phyloP scores from a whole-genome alignment of 805 yeast genomes.

The Candida parachauliodes region DNA sequence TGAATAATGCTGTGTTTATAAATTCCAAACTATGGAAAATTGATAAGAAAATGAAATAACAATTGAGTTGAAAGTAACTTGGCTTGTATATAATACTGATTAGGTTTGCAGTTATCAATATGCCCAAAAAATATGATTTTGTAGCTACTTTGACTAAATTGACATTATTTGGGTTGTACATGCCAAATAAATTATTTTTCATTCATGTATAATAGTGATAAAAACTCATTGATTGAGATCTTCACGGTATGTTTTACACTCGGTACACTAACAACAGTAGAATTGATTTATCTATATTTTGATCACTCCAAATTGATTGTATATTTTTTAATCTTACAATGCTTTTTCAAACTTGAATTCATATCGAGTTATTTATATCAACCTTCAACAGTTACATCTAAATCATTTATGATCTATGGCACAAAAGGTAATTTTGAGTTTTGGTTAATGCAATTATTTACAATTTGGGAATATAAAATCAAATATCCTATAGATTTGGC shows the following conservation, averaged over 20 bases:
- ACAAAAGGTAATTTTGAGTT: conserved; percentile 31
- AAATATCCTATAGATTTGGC: background rate
- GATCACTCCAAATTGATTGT: conserved; percentile 6
- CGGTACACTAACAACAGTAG: conserved; percentile 12
- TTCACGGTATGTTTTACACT: conserved; percentile 15
- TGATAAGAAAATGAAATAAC: conserved; percentile 52
- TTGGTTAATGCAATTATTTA: conserved; percentile 24
- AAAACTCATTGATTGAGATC: conserved; percentile 19
- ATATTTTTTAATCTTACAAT: conserved; percentile 19
- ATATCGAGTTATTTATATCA: conserved; percentile 21
- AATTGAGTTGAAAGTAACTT: conserved; percentile 1
- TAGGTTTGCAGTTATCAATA: conserved; percentile 16
- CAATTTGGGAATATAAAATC: conserved; percentile 20
- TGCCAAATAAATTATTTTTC: background rate
- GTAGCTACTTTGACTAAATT: conserved; percentile 26
- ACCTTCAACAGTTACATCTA: conserved; percentile 19
- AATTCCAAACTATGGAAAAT: conserved; percentile 82
- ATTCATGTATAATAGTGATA: conserved; percentile 12
- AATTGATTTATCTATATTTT: background rate
- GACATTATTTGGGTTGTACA: conserved; percentile 25
- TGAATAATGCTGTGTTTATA: conserved; percentile 71
- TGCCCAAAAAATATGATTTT: conserved; percentile 33
- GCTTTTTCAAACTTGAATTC: conserved; percentile 28
- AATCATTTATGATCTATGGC: conserved; percentile 33
- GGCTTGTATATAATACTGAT: background rate